A percentile compares a stretch with the other conserved stretches of the same genome.
These are phyloP conservation scores for Candida berthetii DNA, from an alignment of 805 yeast species.

Conservation along the genomic window DNA sequence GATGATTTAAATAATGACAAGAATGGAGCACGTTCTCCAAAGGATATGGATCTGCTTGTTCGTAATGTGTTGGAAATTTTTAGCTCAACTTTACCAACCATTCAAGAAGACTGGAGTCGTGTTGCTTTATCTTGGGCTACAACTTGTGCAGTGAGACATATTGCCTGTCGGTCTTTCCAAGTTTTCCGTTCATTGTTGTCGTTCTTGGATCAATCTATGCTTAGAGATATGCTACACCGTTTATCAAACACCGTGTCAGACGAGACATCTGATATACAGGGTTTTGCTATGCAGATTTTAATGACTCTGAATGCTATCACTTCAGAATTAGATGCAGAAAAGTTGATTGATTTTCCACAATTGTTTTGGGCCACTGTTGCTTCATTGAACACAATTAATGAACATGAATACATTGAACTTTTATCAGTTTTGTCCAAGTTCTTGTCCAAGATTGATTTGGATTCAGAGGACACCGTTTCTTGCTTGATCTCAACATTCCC, in stretches of 20 bases:
- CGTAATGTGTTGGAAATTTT: conserved; percentile 58
- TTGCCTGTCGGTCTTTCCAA: conserved; percentile 96
- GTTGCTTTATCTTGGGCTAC: conserved; percentile 92
- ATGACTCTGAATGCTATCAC: conserved; percentile 94
- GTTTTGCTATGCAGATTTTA: conserved; percentile 93
- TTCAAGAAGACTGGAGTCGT: conserved; percentile 82
- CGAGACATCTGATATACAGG: conserved; percentile 83
- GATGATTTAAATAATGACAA: conserved; percentile 77
- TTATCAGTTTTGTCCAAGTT: conserved; percentile 77
- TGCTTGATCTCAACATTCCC: conserved; percentile 86
- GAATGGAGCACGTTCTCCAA: conserved; percentile 79
- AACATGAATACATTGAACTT: conserved; percentile 87
- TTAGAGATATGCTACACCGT: conserved; percentile 90
- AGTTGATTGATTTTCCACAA: conserved; percentile 84
- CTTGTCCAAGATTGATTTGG: conserved; percentile 79
- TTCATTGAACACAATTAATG: conserved; percentile 82
- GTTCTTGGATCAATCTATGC: conserved; percentile 79
- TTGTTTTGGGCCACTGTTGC: conserved; percentile 95
- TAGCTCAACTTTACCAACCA: conserved; percentile 33
- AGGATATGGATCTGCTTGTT: conserved; percentile 72
- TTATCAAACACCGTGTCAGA: conserved; percentile 91
- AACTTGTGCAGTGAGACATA: conserved; percentile 92
- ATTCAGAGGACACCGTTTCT: conserved; percentile 78
- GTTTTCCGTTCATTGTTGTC: conserved; percentile 80
- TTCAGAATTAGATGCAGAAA: conserved; percentile 74